Percentiles rank a stretch among this genome's conserved stretches.
Conservation (phyloP, 108 stramenopile species). For the Nannochloropsis gaditana region DNA sequence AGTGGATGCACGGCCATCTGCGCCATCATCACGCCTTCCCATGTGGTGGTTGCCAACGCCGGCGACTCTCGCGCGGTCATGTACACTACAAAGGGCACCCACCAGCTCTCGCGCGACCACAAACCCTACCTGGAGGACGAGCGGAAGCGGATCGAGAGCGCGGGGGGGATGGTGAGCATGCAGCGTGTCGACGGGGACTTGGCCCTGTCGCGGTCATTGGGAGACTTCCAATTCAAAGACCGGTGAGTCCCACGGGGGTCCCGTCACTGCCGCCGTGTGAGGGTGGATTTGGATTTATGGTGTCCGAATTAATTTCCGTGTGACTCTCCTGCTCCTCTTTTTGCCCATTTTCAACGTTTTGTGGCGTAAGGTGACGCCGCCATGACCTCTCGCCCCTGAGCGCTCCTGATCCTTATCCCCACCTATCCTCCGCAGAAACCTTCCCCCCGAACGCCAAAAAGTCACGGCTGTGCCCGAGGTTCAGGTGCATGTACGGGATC, state of each 20-base stretch:
- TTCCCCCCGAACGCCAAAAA: background rate
- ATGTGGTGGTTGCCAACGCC: conserved; percentile 48
- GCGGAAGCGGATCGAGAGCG: conserved; percentile 45
- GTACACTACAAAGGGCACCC: background rate
- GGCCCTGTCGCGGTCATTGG: conserved; percentile 52
- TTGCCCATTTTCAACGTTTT: background rate
- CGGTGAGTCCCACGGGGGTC: background rate
- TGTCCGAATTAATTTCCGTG: too few species aligned
- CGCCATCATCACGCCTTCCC: conserved; percentile 47
- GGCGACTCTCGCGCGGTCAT: conserved; percentile 53
- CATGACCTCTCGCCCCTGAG: background rate
- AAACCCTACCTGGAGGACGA: conserved; percentile 51
- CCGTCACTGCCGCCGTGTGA: background rate
- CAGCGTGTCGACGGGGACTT: conserved; percentile 51
- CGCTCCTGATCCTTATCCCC: background rate
- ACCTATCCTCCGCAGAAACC: background rate
- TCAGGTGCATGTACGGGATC: background rate
- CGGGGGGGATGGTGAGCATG: conserved; percentile 45
- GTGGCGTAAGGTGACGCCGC: background rate
- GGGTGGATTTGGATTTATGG: too few species aligned
- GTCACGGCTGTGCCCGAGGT: conserved; percentile 24
- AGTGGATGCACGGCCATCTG: conserved; percentile 49
- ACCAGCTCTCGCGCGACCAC: conserved; percentile 39
- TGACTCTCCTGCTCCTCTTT: background rate
- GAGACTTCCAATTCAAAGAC: conserved; percentile 55